Conservation (phyloP, 495 filamentous ascomycete genomes). For the Lentithecium fluviatile region DNA sequence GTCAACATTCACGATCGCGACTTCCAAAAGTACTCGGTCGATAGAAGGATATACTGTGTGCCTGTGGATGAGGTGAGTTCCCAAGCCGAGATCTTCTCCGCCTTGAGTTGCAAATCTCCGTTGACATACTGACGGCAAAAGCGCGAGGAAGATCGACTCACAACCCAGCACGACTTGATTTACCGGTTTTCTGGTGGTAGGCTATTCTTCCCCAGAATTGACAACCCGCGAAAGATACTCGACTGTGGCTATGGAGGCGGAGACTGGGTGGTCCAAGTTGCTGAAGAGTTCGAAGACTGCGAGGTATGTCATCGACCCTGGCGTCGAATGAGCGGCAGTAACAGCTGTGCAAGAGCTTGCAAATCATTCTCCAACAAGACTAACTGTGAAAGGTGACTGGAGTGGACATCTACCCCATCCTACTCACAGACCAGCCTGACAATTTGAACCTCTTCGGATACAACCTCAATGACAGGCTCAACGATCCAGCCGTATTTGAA, state of each 20-base stretch:
- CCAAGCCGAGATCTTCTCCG: background rate
- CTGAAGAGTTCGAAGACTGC: slow-evolving; percentile 66
- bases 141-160: slow-evolving; percentile 78
- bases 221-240: slow-evolving; percentile 47
- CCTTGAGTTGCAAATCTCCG: background rate
- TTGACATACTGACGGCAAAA: slow-evolving; percentile 42
- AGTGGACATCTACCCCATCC: slow-evolving; percentile 35
- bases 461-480: slow-evolving; percentile 40
- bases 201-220: slow-evolving; percentile 77
- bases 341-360: too few species aligned
- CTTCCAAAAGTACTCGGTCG: slow-evolving; percentile 48
- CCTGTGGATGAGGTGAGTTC: slow-evolving; percentile 79
- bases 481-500: slow-evolving; percentile 32
- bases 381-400: slow-evolving; percentile 29
- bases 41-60: slow-evolving; percentile 69
- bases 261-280: slow-evolving; percentile 80
- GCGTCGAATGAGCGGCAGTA: background rate
- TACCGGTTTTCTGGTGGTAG: slow-evolving; percentile 70
- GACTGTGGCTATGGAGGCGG: slow-evolving; percentile 50
- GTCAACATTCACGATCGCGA: slow-evolving; percentile 38
- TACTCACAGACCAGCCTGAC: slow-evolving; percentile 23
- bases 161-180: slow-evolving; percentile 68
- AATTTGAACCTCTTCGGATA: slow-evolving; percentile 32
- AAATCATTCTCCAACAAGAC: background rate
- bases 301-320: slow-evolving; percentile 55